Evolutionary conservation across 1,139 yeast species (phyloP).

Genomic region (Diutina pseudorugosa): DNA sequence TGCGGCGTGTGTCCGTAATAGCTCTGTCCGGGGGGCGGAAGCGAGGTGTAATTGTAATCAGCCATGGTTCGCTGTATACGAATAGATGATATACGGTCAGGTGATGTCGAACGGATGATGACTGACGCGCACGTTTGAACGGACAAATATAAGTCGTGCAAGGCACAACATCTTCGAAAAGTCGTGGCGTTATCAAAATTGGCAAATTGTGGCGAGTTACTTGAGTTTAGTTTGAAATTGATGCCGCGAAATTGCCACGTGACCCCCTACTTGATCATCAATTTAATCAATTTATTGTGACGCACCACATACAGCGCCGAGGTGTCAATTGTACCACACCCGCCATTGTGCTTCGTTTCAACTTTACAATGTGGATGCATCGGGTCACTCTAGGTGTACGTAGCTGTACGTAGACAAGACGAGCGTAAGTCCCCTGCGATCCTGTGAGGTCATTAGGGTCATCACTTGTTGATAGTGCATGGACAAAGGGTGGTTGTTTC

Average conservation of each 20-base stretch:
- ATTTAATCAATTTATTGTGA: too few species aligned
- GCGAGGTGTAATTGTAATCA: not conserved
- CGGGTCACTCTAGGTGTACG: not conserved
- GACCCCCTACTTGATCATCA: too few species aligned
- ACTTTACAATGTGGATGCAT: too few species aligned
- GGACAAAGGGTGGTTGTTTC: not conserved
- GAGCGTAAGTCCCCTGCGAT: not conserved
- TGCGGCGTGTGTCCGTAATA: constrained; percentile 4
- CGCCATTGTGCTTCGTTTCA: not conserved
- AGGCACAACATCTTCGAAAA: too few species aligned
- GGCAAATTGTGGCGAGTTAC: too few species aligned
- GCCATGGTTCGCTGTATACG: not conserved
- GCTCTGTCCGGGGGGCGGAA: not conserved
- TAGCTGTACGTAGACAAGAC: not conserved
- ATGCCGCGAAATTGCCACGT: too few species aligned
- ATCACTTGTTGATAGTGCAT: not conserved
- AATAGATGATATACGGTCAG: not conserved
- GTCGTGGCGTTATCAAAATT: too few species aligned
- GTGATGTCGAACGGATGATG: not conserved
- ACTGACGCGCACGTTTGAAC: not conserved
- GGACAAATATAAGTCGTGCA: not conserved
- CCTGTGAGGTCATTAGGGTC: not conserved
- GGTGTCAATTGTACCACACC: not conserved
- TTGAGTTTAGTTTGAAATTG: too few species aligned
- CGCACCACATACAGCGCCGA: not conserved